Evolutionary conservation across 257 asterid species (phyloP), one percentile per base, ranked within the genome.

Genomic region (Fraxinus pennsylvanica): DNA sequence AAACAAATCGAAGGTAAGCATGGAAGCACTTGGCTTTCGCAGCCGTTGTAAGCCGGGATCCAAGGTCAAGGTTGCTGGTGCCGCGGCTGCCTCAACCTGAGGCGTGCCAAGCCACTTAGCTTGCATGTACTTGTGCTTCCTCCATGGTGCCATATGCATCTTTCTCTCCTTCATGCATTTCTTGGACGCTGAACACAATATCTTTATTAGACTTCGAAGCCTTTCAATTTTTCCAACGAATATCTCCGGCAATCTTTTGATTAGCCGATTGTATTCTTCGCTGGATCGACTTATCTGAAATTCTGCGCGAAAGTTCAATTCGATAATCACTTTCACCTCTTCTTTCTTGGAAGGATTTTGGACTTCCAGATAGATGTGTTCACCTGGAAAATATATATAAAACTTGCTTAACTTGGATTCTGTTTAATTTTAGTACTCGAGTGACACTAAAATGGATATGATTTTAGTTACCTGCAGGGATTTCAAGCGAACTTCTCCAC

Each of bases 91-190:
- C 22, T 32, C 76, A 39, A 15, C 59, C 61, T 35, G 75, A 45
- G 87, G 84, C 68, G 70, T 73, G n/a, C 84, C 85, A 17, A 74
- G 74, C 86, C 89, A 87, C 71, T 87, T 87, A 5, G 89, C 86
- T 70, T 80, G 84, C 89, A 85, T 87, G 71, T 83, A 85, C 9
- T 81, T 78, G 1, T 87, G 85, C 77, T 85, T 87, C 65, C 91
- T 80, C 89, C 91, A 87, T 6, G 88, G 87, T 2, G 86, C 89
- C 79, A 85, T 77, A 39, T 87, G 88, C 89, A 81, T 85, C 38
- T 85, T 81, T 3, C 71, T 81, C 30, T 78, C 88, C 79, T 80
- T 74, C 84, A 85, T 79, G 73, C 88, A 83, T 29, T 73, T 81
- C 81, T 85, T 85, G 0, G 84, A 78, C 17, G 91, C 88, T 19